phyloP scores from a whole-genome alignment of 2,329 filamentous ascomycete genomes.

The Macrophomina tecta region DNA sequence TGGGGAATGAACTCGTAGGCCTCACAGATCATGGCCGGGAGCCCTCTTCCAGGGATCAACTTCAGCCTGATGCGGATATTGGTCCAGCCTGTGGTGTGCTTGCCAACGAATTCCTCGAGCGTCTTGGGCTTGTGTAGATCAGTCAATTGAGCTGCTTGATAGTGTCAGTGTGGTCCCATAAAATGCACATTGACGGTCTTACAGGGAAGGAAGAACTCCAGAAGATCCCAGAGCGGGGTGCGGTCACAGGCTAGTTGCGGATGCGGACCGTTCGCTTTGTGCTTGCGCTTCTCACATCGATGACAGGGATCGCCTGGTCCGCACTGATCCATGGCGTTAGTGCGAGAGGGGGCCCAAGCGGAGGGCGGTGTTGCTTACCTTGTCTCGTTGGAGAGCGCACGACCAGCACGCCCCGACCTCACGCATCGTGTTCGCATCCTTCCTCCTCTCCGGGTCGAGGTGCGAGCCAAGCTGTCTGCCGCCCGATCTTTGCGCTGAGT shows the following conservation, averaged over 20 bases:
- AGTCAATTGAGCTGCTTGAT: constrained; percentile 28
- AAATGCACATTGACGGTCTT: constrained; percentile 22
- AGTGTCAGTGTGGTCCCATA: constrained; percentile 22
- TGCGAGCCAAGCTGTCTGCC: constrained; percentile 48
- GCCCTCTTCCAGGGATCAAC: constrained; percentile 51
- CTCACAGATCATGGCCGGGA: constrained; percentile 52
- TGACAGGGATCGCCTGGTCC: constrained; percentile 47
- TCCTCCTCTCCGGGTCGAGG: constrained; percentile 44
- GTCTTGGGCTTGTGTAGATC: constrained; percentile 31
- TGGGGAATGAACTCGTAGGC: constrained; percentile 55
- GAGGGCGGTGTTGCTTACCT: constrained; percentile 36
- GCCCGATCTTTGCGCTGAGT: constrained; percentile 38
- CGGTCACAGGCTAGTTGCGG: constrained; percentile 53
- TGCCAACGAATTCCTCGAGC: constrained; percentile 47
- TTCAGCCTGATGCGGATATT: constrained; percentile 48
- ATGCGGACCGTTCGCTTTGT: constrained; percentile 44
- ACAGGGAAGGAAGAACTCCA: constrained; percentile 51
- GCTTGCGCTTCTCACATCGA: constrained; percentile 47
- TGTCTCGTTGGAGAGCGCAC: constrained; percentile 55
- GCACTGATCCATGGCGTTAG: constrained; percentile 38
- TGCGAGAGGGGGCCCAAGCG: constrained; percentile 18
- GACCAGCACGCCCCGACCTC: constrained; percentile 56
- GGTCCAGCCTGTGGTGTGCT: constrained; percentile 46
- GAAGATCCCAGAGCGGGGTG: constrained; percentile 53
- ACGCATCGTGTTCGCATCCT: constrained; percentile 53